Evolutionary conservation across 345 rosid genomes (phyloP).

Genomic region (Linum lewisii): DNA sequence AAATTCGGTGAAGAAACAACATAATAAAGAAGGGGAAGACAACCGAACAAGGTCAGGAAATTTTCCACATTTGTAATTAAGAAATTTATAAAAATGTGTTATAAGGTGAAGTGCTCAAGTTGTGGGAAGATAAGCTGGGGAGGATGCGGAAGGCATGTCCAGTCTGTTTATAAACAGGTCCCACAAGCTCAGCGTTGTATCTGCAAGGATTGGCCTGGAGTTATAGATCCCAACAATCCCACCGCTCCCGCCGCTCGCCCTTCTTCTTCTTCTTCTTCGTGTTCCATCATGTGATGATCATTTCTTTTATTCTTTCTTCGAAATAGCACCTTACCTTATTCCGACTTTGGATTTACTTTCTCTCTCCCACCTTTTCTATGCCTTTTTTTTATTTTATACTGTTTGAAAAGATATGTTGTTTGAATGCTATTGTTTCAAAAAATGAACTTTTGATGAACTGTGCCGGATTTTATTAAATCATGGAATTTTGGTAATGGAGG

Average conservation of each 20-base stretch:
- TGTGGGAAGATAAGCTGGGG: constrained; percentile 19
- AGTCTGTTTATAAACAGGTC: constrained; percentile 9
- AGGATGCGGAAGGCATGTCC: constrained; percentile 14
- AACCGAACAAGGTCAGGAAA: too few species aligned
- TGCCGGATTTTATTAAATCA: too few species aligned
- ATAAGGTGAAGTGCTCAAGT: constrained; percentile 10
- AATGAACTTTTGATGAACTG: too few species aligned
- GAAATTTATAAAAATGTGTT: constrained; percentile 10
- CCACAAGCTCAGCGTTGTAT: constrained; percentile 13
- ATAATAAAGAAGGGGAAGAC: too few species aligned
- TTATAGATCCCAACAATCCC: constrained; percentile 20
- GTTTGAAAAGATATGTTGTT: too few species aligned
- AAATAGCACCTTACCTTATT: too few species aligned
- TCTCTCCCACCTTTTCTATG: too few species aligned
- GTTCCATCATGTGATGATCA: constrained; percentile 15
- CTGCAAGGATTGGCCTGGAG: constrained; percentile 16
- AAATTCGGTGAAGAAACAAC: too few species aligned
- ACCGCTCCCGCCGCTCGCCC: constrained; percentile 1
- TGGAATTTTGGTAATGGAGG: too few species aligned
- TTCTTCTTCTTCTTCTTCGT: constrained; percentile 9
- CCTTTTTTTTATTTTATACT: too few species aligned
- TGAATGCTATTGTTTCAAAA: too few species aligned
- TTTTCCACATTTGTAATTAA: too few species aligned
- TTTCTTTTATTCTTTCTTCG: neutral
- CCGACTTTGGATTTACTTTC: neutral